Evolutionary conservation across 768 basidiomycete species (phyloP), one percentile per base, ranked within the genome.

Genomic region (Hysterangium stoloniferum): DNA sequence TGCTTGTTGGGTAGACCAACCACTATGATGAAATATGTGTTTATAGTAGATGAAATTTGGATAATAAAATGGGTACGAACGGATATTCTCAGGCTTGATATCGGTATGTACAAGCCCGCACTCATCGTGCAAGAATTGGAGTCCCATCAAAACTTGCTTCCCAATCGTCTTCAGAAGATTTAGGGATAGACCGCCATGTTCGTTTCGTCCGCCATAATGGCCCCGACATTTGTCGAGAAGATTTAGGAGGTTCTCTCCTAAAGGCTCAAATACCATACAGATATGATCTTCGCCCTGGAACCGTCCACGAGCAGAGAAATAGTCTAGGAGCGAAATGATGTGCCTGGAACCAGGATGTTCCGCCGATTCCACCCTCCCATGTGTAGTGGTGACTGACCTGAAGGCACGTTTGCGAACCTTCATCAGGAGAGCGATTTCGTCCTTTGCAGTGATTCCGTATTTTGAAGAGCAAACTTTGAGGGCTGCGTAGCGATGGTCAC

Each of bases 381-480:
- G 57, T 82, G 82, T 55, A 82, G 78, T 34, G 93, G 61, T 4
- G 69, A 70, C 2, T 68, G 67, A 54, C 71, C 68, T 24, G 62
- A 58, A 17, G 62, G 68, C 37, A 67, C 65, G n/a, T 66, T 67
- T 37, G 62, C 64, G 56, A 66, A 65, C 35, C 32, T 45, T 46
- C 45, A 52, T 52, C 64, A 74, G 77, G 29, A 97, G 78, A 64
- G 92, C 89, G 66, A 98, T 97, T 69, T 98, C 95, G 65, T 98
- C 95, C 45, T 86, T 79, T 25, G 95, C 95, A 4, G 95, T 97
- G 64, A 97, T 94, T 54, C 92, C 89, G 68, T 98, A 98, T 57
- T 93, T 84, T 25, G 93, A 95, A 69, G 95, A 95, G 67, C 94
- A 89, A 50, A 96, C 84, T 66, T 96, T 96, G 63, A 96, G 78